Evolutionary conservation across 805 yeast genomes (phyloP), one percentile per base, ranked within the genome.

Genomic region (Zygosaccharomyces bailii): DNA sequence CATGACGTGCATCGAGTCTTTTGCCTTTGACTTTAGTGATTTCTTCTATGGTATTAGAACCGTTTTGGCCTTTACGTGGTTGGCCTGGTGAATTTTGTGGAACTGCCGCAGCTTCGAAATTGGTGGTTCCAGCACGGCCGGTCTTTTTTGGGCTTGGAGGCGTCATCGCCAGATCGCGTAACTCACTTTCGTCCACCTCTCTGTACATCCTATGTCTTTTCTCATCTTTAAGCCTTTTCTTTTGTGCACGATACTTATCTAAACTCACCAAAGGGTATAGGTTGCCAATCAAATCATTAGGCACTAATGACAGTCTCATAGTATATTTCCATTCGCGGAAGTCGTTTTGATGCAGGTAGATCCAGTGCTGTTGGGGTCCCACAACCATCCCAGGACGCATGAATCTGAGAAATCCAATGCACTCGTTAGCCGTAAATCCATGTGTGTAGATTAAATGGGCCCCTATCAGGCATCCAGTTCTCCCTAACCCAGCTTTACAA

Each of bases 311-410:
- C 25, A 89, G 61, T 14, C 81, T 81, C 95, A 86, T 89, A 8
- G 96, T 88, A 56, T 82, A 86, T 64, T 88, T 78, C 98, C 99
- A 93, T 58, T 89, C 96, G 58, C 97, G 76, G 66, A 93, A 93
- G 55, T 90, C 96, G 65, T 88, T 83, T 66, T 93, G 99, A 63
- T 93, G 96, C 51, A 93, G 75, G 61, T 93, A 93, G 47, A 93
- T 74, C 99, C 99, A 93, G 69, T 93, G 99, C 64, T 93, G 99
- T 66, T 93, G 99, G 2, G 99, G 99, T 0, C 99, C 99, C 23
- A 93, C 99, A n/a, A 93, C 97, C 99, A 93, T 93, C 33, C 99
- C 99, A 0, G 99, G 99, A 54, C 99, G 79, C 51, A 93, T 75
- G 78, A 93, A 86, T 64, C 99, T 77, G 91, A 93, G 86, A 61